These are phyloP conservation scores for Tillandsia fasciculata DNA, from an alignment of 176 grass and related monocot species.

Conservation along the genomic window DNA sequence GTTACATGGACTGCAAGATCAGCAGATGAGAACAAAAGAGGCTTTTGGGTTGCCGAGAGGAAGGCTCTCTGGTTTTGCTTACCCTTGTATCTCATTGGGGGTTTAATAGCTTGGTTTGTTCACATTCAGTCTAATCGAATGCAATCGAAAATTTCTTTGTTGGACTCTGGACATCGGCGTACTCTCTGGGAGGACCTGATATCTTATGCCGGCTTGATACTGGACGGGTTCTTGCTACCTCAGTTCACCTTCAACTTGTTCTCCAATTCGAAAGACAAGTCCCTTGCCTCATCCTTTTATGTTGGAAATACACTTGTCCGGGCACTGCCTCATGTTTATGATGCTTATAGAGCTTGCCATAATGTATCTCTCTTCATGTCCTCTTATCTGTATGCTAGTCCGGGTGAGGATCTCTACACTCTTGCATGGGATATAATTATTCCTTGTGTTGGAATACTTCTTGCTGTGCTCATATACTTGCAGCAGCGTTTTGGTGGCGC, in stretches of 20 bases:
- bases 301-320: conserved; percentile 28
- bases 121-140: conserved; percentile 32
- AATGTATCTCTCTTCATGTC: conserved; percentile 9
- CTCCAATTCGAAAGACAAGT: conserved; percentile 15
- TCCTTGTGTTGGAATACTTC: conserved; percentile 30
- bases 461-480: conserved; percentile 37
- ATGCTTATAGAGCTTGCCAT: conserved; percentile 26
- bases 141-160: conserved; percentile 19
- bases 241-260: conserved; percentile 33
- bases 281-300: conserved; percentile 39
- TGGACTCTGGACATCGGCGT: conserved; percentile 4
- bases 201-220: conserved; percentile 40
- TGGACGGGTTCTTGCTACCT: conserved; percentile 50
- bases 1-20: conserved; percentile 66
- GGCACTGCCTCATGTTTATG: conserved; percentile 35
- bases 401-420: conserved; percentile 35
- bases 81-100: conserved; percentile 71
- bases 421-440: conserved; percentile 45
- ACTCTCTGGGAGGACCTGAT: conserved; percentile 36
- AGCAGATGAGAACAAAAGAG: conserved; percentile 29
- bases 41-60: conserved; percentile 60
- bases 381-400: conserved; percentile 32
- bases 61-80: conserved; percentile 68
- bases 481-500: conserved; percentile 47
- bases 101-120: conserved; percentile 33